Conservation (phyloP, 2,329 filamentous ascomycete genomes). For the Colletotrichum sp. region DNA sequence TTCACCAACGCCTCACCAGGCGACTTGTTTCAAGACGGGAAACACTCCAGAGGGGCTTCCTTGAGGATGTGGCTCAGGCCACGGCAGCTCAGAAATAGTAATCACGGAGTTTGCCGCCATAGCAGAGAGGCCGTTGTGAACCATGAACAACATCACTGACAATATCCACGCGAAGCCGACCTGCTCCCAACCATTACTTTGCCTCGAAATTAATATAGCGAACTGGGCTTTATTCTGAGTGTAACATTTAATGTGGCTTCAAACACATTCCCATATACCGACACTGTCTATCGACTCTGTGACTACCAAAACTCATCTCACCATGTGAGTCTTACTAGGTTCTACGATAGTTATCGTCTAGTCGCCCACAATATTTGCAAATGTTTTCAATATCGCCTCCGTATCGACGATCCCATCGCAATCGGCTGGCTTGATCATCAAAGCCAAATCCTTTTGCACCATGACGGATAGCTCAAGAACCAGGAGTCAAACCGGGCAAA, state of each 20-base stretch:
- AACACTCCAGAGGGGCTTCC: not conserved
- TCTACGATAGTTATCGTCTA: not conserved
- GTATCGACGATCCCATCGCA: not conserved
- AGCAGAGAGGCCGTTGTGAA: not conserved
- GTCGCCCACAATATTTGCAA: not conserved
- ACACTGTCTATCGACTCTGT: not conserved
- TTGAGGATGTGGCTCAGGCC: not conserved
- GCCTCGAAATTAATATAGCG: not conserved
- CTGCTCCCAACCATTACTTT: not conserved
- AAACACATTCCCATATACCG: not conserved
- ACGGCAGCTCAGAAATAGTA: not conserved
- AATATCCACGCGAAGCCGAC: not conserved
- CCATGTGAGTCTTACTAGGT: not conserved
- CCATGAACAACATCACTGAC: not conserved
- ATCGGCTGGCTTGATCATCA: not conserved
- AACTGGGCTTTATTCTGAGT: fast-evolving
- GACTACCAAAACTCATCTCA: not conserved
- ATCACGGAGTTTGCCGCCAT: not conserved
- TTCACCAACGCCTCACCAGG: not conserved
- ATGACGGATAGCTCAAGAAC: not conserved
- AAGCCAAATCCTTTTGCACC: not conserved
- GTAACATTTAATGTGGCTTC: not conserved
- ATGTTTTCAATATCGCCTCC: not conserved
- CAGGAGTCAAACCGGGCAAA: not conserved
- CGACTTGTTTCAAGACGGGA: not conserved